Conservation (phyloP, 2,329 filamentous ascomycete species). For the Fusarium sp. region DNA sequence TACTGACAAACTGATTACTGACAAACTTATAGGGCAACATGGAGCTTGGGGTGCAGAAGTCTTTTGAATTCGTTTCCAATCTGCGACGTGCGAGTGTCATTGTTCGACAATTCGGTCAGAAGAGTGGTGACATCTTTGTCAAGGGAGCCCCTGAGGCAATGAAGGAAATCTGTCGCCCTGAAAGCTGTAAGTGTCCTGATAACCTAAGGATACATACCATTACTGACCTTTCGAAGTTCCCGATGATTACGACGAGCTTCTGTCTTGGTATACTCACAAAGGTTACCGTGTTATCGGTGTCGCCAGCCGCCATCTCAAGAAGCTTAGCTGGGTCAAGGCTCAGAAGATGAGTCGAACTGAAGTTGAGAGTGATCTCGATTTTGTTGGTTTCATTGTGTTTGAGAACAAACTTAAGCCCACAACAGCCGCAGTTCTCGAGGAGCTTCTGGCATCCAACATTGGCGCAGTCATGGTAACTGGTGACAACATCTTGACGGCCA, state of each 20-base stretch:
- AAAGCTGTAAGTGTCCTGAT: conserved; percentile 70
- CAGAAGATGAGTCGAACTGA: conserved; percentile 92
- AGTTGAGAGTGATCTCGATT: conserved; percentile 84
- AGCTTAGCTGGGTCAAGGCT: conserved; percentile 91
- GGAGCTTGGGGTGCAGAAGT: conserved; percentile 89
- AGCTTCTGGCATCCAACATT: conserved; percentile 85
- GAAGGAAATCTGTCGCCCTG: conserved; percentile 87
- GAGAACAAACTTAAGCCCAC: conserved; percentile 97
- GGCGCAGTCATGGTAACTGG: conserved; percentile 96
- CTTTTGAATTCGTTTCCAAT: conserved; percentile 95
- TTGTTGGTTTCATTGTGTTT: conserved; percentile 96
- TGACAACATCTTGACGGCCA: conserved; percentile 96
- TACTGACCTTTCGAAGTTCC: conserved; percentile 45
- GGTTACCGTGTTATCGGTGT: conserved; percentile 97
- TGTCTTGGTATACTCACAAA: conserved; percentile 92
- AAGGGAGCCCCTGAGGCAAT: conserved; percentile 98
- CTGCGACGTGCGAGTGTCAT: conserved; percentile 92
- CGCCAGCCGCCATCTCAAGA: conserved; percentile 86
- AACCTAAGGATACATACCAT: no score
- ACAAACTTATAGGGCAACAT: conserved; percentile 59
- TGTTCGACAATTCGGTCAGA: conserved; percentile 85
- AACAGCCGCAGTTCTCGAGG: conserved; percentile 81
- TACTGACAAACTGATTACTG: background rate
- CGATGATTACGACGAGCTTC: conserved; percentile 85
- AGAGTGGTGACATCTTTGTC: conserved; percentile 87